Conservation (phyloP, 257 asterid genomes). For the Fraxinus anomala region DNA sequence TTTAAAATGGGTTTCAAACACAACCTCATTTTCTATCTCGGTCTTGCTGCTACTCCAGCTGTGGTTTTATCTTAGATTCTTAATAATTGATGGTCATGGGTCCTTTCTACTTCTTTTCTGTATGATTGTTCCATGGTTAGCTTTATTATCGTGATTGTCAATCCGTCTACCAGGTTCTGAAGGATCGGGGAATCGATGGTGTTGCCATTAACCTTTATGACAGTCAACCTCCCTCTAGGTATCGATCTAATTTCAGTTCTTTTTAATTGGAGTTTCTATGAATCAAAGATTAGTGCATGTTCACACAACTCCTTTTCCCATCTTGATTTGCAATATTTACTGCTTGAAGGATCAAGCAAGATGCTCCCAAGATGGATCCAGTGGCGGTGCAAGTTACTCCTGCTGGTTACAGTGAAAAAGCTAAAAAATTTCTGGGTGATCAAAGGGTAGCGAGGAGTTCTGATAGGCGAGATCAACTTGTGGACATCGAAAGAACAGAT, state of each 20-base stretch:
- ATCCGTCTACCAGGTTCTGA: constrained; percentile 56
- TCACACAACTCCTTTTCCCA: background rate
- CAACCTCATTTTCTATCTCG: too few relatives aligned
- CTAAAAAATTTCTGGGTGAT: constrained; percentile 42
- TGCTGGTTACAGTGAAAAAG: constrained; percentile 43
- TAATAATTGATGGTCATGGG: background rate
- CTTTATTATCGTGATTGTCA: constrained; percentile 12
- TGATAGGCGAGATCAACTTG: constrained; percentile 61
- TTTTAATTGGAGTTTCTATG: background rate
- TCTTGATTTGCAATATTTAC: constrained; percentile 13
- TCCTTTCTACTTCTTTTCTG: constrained; percentile 16
- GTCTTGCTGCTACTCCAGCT: background rate
- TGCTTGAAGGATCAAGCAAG: constrained; percentile 59
- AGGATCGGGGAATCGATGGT: constrained; percentile 69
- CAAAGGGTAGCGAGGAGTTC: constrained; percentile 43
- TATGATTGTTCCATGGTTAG: constrained; percentile 12
- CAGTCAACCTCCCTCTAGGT: constrained; percentile 62
- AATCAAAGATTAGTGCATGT: background rate
- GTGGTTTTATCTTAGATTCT: background rate
- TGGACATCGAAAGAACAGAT: constrained; percentile 58
- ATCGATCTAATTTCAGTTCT: constrained; percentile 13
- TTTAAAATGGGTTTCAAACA: too few relatives aligned
- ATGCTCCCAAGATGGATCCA: constrained; percentile 45
- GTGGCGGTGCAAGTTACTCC: constrained; percentile 34
- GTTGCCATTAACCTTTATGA: constrained; percentile 44